phyloP scores from a whole-genome alignment of 2,329 filamentous ascomycete genomes.

The Periconia sp. region DNA sequence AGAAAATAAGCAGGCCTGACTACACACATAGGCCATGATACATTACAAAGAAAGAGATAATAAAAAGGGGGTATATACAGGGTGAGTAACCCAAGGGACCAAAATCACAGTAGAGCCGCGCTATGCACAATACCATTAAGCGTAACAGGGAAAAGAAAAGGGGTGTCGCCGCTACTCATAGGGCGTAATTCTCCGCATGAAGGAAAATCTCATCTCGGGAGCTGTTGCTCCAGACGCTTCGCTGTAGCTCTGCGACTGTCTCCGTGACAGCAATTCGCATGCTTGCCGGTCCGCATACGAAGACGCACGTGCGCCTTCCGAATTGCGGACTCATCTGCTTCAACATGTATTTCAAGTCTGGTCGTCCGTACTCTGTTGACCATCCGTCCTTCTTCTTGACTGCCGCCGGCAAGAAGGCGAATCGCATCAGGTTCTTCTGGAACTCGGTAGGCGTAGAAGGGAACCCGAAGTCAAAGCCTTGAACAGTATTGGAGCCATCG shows the following conservation, averaged over 20 bases:
- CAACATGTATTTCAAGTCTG: constrained; percentile 86
- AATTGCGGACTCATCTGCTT: constrained; percentile 82
- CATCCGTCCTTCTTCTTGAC: constrained; percentile 71
- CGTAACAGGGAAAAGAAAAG: constrained; percentile 6
- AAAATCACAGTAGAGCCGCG: no score
- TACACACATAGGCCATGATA: neutral
- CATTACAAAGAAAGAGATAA: neutral
- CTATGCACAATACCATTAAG: constrained; percentile 38
- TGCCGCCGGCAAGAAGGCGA: constrained; percentile 73
- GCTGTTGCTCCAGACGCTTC: constrained; percentile 79
- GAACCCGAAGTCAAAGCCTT: constrained; percentile 67
- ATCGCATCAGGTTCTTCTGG: constrained; percentile 88
- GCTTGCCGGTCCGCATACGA: constrained; percentile 86
- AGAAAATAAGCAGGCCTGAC: neutral
- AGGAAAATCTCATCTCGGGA: constrained; percentile 88
- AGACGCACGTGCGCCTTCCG: constrained; percentile 83
- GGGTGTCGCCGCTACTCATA: constrained; percentile 58
- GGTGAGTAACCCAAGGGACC: no score
- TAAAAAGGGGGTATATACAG: constrained; percentile 15
- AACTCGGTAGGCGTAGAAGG: constrained; percentile 84
- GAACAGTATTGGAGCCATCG: constrained; percentile 17
- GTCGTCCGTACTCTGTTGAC: constrained; percentile 90
- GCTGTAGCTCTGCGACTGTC: constrained; percentile 82
- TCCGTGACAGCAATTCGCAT: constrained; percentile 91
- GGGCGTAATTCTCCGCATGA: constrained; percentile 93